A percentile compares a stretch with the other conserved stretches of the same genome.
phyloP scores from a whole-genome alignment of 208 protist species.

The Endotrypanum monterogeii region DNA sequence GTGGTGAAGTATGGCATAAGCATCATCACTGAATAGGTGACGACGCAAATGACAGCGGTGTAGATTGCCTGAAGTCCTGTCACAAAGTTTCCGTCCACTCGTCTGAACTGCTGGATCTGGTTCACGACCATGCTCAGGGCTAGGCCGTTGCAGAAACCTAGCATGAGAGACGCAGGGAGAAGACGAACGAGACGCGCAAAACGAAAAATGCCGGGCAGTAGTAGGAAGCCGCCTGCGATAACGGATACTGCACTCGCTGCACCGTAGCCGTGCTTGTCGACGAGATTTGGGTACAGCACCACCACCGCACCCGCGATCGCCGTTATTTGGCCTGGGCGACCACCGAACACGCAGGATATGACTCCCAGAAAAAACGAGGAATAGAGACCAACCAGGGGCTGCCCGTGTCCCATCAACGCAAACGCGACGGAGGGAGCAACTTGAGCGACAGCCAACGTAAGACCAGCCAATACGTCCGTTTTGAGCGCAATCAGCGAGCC shows the following conservation, averaged over 20 bases:
- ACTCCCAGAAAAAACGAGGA: conserved; percentile 61
- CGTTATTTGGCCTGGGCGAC: conserved; percentile 56
- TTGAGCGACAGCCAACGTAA: conserved; percentile 56
- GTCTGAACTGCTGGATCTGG: conserved; percentile 50
- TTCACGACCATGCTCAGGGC: conserved; percentile 50
- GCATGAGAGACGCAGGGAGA: conserved; percentile 56
- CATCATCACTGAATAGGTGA: conserved; percentile 62
- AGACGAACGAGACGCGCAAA: conserved; percentile 45
- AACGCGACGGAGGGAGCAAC: conserved; percentile 57
- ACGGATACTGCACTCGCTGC: conserved; percentile 46
- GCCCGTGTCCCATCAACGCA: conserved; percentile 45
- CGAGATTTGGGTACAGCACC: conserved; percentile 51
- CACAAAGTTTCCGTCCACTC: conserved; percentile 41
- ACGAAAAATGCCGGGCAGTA: conserved; percentile 48
- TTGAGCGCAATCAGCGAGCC: conserved; percentile 47
- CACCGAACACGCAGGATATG: conserved; percentile 50
- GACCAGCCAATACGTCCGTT: conserved; percentile 48
- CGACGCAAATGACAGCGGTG: conserved; percentile 49
- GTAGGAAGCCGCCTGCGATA: conserved; percentile 45
- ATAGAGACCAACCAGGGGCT: conserved; percentile 52
- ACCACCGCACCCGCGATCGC: conserved; percentile 59
- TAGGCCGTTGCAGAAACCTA: conserved; percentile 61
- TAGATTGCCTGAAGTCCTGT: conserved; percentile 41
- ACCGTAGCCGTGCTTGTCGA: conserved; percentile 51
- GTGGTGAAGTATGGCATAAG: conserved; percentile 60